These are phyloP conservation scores for Claviceps arundinis DNA, from an alignment of 2,329 filamentous ascomycete genomes.

Conservation along the genomic window DNA sequence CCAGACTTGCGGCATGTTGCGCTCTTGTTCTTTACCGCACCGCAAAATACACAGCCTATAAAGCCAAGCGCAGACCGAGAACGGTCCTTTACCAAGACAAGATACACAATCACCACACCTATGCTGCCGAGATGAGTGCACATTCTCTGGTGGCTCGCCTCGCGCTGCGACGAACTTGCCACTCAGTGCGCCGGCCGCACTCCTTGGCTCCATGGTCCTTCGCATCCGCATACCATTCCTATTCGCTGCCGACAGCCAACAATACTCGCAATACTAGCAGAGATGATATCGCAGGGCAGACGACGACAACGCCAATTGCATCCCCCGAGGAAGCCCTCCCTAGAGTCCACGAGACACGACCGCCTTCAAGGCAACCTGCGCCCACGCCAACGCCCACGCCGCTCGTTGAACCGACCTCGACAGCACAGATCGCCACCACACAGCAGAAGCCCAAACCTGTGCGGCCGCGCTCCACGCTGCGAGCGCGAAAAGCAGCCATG, in stretches of 20 bases:
- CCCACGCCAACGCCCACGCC: slow-evolving; percentile 11
- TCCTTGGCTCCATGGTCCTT: slow-evolving; percentile 22
- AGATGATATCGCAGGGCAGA: slow-evolving; percentile 28
- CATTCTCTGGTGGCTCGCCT: slow-evolving; percentile 26
- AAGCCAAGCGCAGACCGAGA: no score
- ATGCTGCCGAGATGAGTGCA: slow-evolving; percentile 29
- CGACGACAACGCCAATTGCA: slow-evolving; percentile 33
- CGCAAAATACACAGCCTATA: no score
- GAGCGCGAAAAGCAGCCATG: slow-evolving; percentile 80
- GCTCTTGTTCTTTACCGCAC: no score
- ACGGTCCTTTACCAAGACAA: not conserved
- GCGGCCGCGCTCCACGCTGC: slow-evolving; percentile 23
- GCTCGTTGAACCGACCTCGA: slow-evolving; percentile 5
- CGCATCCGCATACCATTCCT: slow-evolving; percentile 35
- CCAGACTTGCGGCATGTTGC: no score
- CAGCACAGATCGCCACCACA: not conserved
- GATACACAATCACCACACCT: not conserved
- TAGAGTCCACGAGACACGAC: slow-evolving; percentile 39
- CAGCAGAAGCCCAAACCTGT: slow-evolving; percentile 40
- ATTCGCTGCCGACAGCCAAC: slow-evolving; percentile 32
- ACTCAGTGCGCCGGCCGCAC: slow-evolving; percentile 23
- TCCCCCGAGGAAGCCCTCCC: slow-evolving; percentile 29
- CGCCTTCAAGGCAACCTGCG: slow-evolving; percentile 15
- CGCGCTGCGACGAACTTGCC: slow-evolving; percentile 27
- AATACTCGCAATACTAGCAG: slow-evolving; percentile 27